These are phyloP conservation scores for Globisporangium carolinianum DNA, from an alignment of 352 stramenopile species.

Conservation along the genomic window DNA sequence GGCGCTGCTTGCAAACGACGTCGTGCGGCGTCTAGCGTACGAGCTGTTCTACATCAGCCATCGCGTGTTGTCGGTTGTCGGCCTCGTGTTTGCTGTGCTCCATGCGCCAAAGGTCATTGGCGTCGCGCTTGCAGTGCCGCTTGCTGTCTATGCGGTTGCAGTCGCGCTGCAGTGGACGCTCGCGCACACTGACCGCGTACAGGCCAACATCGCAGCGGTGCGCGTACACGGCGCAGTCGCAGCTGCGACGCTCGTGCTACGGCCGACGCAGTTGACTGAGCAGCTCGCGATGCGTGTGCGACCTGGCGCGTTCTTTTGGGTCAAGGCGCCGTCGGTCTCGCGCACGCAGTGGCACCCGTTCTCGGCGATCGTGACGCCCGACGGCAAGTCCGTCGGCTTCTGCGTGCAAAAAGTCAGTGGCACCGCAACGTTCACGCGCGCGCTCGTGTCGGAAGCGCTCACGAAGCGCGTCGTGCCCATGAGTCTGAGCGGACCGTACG, in stretches of 20 bases:
- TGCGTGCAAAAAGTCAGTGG: conserved; percentile 54
- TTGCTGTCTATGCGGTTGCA: conserved; percentile 54
- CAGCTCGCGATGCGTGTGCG: conserved; percentile 51
- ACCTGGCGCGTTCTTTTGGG: conserved; percentile 68
- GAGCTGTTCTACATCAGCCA: conserved; percentile 77
- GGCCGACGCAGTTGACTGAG: conserved; percentile 42
- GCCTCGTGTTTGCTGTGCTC: conserved; percentile 71
- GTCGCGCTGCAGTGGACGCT: conserved; percentile 45
- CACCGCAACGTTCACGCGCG: conserved; percentile 37
- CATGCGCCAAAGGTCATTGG: conserved; percentile 53
- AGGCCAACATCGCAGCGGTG: conserved; percentile 22
- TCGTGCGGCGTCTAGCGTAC: conserved; percentile 59
- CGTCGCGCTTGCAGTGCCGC: conserved; percentile 46
- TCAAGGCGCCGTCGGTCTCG: conserved; percentile 65
- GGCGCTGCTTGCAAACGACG: conserved; percentile 20
- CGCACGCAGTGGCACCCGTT: conserved; percentile 74
- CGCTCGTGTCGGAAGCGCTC: conserved; percentile 35
- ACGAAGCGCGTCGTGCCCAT: conserved; percentile 35
- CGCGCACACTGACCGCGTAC: background rate
- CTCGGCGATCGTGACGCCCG: conserved; percentile 62
- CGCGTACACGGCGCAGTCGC: conserved; percentile 23
- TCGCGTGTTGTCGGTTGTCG: conserved; percentile 61
- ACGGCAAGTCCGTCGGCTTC: conserved; percentile 77
- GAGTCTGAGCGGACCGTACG: conserved; percentile 63
- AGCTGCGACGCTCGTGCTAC: conserved; percentile 55